Conservation (phyloP, 225 moss, liverwort and hornwort species). For the Bryum argenteum region DNA sequence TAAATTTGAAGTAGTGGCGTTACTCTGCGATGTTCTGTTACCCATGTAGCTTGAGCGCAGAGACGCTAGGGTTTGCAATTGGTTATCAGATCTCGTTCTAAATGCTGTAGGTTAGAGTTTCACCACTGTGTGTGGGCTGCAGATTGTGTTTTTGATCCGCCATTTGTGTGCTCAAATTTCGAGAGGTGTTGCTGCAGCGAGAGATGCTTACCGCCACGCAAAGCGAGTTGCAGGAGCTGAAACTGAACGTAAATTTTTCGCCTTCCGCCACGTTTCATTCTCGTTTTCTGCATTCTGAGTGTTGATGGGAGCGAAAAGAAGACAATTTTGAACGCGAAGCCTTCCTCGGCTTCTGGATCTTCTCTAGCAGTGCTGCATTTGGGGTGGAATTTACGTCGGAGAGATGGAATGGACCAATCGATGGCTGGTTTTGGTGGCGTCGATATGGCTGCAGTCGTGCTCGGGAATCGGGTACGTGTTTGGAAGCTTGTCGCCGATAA, state of each 20-base stretch:
- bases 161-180: conserved; percentile 11
- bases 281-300: neutral
- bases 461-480: conserved; percentile 87
- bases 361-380: conserved; percentile 6
- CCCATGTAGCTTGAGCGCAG: neutral
- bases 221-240: neutral
- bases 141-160: neutral
- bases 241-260: conserved; percentile 5
- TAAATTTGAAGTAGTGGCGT: neutral
- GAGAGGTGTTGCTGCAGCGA: neutral
- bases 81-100: neutral
- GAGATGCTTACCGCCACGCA: neutral
- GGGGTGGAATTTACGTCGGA: conserved; percentile 25
- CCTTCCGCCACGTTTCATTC: neutral
- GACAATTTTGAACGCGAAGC: conserved; percentile 6
- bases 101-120: conserved; percentile 9
- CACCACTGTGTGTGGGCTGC: conserved; percentile 7
- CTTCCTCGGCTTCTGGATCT: neutral
- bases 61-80: conserved; percentile 24
- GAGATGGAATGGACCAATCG: conserved; percentile 53
- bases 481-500: conserved; percentile 84
- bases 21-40: neutral
- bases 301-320: neutral
- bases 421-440: conserved; percentile 79
- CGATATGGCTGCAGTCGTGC: conserved; percentile 90